Conservation (phyloP, 2,329 filamentous ascomycete species). For the Plenodomus lindquistii region DNA sequence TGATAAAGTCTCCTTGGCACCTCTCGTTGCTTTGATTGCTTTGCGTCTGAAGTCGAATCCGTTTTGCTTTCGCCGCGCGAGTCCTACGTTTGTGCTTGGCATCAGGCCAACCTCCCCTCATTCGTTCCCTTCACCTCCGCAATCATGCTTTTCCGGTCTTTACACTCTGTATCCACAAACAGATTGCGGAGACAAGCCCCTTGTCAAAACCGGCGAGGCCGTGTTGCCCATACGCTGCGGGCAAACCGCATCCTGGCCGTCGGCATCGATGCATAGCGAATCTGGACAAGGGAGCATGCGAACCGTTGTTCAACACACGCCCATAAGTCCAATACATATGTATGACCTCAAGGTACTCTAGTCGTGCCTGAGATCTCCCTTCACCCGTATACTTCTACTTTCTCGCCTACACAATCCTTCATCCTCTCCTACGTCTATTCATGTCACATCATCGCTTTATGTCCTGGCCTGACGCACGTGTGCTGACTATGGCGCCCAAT, state of each 20-base stretch:
- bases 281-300: conserved; percentile 21
- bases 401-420: conserved; percentile 31
- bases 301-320: conserved; percentile 10
- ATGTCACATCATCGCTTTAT: conserved; percentile 42
- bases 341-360: conserved; percentile 27
- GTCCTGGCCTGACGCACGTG: conserved; percentile 38
- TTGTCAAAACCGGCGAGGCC: conserved; percentile 28
- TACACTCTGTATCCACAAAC: conserved; percentile 18
- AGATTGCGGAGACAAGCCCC: conserved; percentile 33
- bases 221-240: conserved; percentile 28
- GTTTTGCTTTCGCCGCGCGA: conserved; percentile 38
- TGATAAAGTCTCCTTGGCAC: conserved; percentile 18
- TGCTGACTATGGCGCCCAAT: conserved; percentile 42
- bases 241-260: conserved; percentile 27
- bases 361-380: conserved; percentile 29
- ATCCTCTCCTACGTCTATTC: conserved; percentile 12
- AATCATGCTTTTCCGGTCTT: conserved; percentile 15
- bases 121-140: conserved; percentile 21
- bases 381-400: conserved; percentile 26
- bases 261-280: conserved; percentile 26
- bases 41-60: conserved; percentile 34
- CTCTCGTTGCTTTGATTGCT: conserved; percentile 29
- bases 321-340: conserved; percentile 38
- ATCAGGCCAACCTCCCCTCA: conserved; percentile 10
- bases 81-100: conserved; percentile 30